These are phyloP conservation scores for Nicotiana attenuata DNA, from an alignment of 257 asterid genomes.

Conservation along the genomic window DNA sequence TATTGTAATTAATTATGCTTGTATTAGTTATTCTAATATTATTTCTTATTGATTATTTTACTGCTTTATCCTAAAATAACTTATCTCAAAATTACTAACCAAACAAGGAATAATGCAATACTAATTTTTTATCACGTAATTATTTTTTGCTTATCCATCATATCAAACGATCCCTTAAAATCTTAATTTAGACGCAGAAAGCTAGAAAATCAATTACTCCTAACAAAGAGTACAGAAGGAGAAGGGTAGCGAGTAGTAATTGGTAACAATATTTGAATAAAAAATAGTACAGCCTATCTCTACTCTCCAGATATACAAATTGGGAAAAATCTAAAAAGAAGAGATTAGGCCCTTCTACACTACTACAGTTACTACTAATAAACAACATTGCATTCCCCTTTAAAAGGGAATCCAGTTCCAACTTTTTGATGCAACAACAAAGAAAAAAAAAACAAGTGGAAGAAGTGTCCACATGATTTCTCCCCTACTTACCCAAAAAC, in stretches of 20 bases:
- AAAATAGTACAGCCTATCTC: slow-evolving; percentile 23
- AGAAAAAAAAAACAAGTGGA: background rate
- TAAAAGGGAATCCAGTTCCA: slow-evolving; percentile 3
- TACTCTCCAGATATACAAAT: slow-evolving; percentile 38
- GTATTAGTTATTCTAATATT: no score
- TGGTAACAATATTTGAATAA: background rate
- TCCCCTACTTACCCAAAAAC: background rate
- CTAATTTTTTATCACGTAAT: no score
- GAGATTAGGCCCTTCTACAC: background rate
- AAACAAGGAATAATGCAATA: no score
- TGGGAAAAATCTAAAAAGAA: slow-evolving; percentile 9
- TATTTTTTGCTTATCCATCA: no score
- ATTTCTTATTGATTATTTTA: no score
- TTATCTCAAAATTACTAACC: no score
- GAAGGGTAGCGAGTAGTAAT: slow-evolving; percentile 4
- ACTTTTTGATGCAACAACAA: background rate
- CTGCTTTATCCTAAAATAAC: no score
- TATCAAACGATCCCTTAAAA: no score
- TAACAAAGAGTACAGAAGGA: no score
- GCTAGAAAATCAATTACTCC: no score
- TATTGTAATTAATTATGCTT: no score
- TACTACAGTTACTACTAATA: slow-evolving; percentile 6
- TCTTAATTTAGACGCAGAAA: no score
- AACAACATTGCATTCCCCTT: background rate
- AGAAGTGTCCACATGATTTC: background rate